phyloP scores from a whole-genome alignment of 2,329 filamentous ascomycete genomes.

The Colletotrichum filicis region DNA sequence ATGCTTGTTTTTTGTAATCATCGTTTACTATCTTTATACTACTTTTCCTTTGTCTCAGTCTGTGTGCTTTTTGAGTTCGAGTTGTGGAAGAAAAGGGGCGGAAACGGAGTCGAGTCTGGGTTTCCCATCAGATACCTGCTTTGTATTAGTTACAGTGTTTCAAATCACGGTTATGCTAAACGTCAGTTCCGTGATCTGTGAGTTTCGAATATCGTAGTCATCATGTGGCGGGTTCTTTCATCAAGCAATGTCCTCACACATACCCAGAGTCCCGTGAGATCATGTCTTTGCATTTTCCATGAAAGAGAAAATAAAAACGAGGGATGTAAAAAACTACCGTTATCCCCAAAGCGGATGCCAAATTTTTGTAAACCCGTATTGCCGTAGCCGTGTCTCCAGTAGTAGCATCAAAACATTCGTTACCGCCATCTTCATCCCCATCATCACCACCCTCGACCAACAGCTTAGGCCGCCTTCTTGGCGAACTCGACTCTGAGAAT shows the following conservation, averaged over 20 bases:
- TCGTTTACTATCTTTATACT: background rate
- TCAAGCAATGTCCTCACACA: background rate
- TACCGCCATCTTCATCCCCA: background rate
- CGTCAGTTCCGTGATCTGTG: background rate
- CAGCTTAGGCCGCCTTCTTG: constrained; percentile 69
- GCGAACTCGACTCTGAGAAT: constrained; percentile 90
- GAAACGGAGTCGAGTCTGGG: constrained; percentile 4
- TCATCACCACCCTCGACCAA: background rate
- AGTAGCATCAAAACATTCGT: constrained; percentile 32
- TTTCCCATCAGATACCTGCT: constrained; percentile 15
- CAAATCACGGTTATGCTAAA: background rate
- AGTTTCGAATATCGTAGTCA: background rate
- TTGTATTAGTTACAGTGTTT: background rate
- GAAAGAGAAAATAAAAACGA: constrained; percentile 15
- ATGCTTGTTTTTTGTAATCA: background rate
- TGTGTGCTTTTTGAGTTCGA: background rate
- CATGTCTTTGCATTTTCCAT: constrained; percentile 29
- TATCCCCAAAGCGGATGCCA: constrained; percentile 31
- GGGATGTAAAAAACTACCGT: constrained; percentile 23
- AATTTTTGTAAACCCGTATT: constrained; percentile 29
- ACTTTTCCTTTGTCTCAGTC: background rate
- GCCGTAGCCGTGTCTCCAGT: constrained; percentile 34
- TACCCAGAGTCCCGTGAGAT: constrained; percentile 22
- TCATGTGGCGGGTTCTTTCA: too few species aligned
- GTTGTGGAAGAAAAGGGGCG: background rate